Evolutionary conservation across 1,284 basidiomycete genomes (phyloP).

Genomic region (Porogramme epimiltina): DNA sequence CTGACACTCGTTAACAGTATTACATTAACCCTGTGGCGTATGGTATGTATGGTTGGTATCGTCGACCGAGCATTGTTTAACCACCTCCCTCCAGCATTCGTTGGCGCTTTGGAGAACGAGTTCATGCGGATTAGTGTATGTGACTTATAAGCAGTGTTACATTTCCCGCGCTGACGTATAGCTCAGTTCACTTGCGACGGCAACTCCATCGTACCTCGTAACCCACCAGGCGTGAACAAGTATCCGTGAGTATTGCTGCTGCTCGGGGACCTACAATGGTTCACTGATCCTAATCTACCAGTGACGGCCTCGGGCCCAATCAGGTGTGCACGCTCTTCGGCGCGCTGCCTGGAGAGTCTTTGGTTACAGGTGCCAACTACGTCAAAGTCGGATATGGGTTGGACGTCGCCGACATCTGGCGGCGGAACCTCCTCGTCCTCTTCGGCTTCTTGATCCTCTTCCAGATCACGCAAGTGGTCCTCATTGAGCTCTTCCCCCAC

Average conservation of each 20-base stretch:
- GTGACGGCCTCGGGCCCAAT: constrained; percentile 57
- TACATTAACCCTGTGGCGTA: constrained; percentile 81
- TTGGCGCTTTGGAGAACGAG: constrained; percentile 82
- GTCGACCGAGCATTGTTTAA: background rate
- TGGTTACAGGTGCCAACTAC: constrained; percentile 59
- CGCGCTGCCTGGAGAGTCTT: constrained; percentile 46
- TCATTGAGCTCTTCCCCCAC: constrained; percentile 66
- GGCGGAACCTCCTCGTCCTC: constrained; percentile 57
- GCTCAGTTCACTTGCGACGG: constrained; percentile 75
- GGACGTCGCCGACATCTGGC: constrained; percentile 57
- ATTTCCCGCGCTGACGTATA: too few relatives aligned
- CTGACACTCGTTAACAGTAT: constrained; percentile 42
- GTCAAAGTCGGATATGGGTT: constrained; percentile 58
- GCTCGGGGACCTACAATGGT: too few relatives aligned
- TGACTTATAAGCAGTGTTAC: too few relatives aligned
- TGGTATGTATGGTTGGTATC: constrained; percentile 41
- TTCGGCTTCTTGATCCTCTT: constrained; percentile 70
- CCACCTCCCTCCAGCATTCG: constrained; percentile 51
- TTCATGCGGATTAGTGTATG: constrained; percentile 77
- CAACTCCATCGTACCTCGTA: constrained; percentile 70
- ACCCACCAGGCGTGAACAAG: constrained; percentile 58
- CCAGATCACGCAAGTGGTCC: constrained; percentile 60
- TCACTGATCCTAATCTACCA: constrained; percentile 1
- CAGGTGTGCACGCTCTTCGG: constrained; percentile 73
- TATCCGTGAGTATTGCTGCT: constrained; percentile 59